These are phyloP conservation scores for Eleusine coracana DNA, from an alignment of 176 grass and related monocot species.

Conservation along the genomic window DNA sequence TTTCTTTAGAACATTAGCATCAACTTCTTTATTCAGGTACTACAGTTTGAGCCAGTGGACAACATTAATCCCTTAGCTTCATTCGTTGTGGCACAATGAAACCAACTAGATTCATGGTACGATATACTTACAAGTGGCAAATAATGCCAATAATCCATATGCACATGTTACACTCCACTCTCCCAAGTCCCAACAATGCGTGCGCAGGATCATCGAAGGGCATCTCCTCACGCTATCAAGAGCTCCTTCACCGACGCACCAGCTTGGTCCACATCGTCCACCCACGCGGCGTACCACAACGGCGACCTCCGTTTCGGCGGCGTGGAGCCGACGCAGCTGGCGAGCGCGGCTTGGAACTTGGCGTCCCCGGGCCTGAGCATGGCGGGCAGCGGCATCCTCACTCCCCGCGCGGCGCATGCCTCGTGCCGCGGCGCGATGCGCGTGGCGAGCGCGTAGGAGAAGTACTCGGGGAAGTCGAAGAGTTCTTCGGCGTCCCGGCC, in stretches of 20 bases:
- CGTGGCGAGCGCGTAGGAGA: slow-evolving; percentile 72
- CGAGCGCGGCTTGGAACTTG: slow-evolving; percentile 61
- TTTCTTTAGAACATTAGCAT: background rate
- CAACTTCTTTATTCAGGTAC: background rate
- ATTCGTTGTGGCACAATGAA: background rate
- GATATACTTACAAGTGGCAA: slow-evolving; percentile 36
- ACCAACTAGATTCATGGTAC: slow-evolving; percentile 8
- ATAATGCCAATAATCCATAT: slow-evolving; percentile 8
- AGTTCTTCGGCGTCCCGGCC: slow-evolving; percentile 59
- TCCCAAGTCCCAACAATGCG: background rate
- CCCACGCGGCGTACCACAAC: slow-evolving; percentile 62
- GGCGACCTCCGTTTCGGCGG: slow-evolving; percentile 61
- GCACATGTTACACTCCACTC: background rate
- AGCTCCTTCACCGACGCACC: slow-evolving; percentile 8
- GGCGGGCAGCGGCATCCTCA: slow-evolving; percentile 63
- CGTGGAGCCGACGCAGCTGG: slow-evolving; percentile 58
- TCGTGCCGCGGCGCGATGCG: slow-evolving; percentile 68
- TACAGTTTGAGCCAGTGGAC: background rate
- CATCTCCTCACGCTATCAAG: background rate
- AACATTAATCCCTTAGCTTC: background rate
- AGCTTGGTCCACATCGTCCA: slow-evolving; percentile 25
- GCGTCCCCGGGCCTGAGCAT: slow-evolving; percentile 69
- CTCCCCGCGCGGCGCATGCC: slow-evolving; percentile 54
- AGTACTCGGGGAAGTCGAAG: slow-evolving; percentile 80
- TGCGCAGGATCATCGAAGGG: background rate